Evolutionary conservation across 371 early-diverging fungal species (phyloP).

Genomic region (Apophysomyces ossiformis): DNA sequence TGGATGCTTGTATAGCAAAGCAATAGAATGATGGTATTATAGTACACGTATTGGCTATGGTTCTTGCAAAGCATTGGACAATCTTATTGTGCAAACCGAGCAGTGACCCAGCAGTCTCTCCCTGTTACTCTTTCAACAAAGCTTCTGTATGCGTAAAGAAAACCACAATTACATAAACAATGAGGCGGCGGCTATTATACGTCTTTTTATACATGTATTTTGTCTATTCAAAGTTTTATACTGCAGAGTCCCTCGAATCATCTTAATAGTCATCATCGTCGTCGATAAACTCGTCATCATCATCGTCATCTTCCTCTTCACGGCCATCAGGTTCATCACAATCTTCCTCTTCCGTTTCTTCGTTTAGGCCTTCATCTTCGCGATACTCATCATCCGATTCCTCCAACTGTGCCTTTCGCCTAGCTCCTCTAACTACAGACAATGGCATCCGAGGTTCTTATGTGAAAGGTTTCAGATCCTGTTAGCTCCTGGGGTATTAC

Average conservation of each 20-base stretch:
- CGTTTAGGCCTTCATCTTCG: constrained; percentile 28
- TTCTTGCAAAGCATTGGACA: too few species aligned
- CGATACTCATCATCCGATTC: constrained; percentile 54
- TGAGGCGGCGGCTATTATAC: too few species aligned
- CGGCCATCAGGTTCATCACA: constrained; percentile 37
- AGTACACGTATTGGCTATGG: too few species aligned
- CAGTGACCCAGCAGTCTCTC: too few species aligned
- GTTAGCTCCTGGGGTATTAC: background rate
- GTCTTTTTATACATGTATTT: background rate
- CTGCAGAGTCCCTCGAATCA: background rate
- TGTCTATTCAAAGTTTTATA: constrained; percentile 2
- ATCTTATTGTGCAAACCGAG: too few species aligned
- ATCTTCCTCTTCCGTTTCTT: constrained; percentile 39
- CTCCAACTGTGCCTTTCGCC: constrained; percentile 35
- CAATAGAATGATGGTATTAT: too few species aligned
- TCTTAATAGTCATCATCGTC: background rate
- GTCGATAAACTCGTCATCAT: constrained; percentile 20
- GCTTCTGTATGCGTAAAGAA: too few species aligned
- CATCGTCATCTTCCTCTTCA: constrained; percentile 44
- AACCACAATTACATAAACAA: too few species aligned
- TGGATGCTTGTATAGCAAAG: too few species aligned
- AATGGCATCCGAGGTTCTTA: constrained; percentile 56
- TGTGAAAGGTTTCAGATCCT: background rate
- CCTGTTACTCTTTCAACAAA: too few species aligned
- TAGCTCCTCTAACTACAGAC: constrained; percentile 33